Conservation (phyloP, 305 asterid species). For the Solanum hybrid region DNA sequence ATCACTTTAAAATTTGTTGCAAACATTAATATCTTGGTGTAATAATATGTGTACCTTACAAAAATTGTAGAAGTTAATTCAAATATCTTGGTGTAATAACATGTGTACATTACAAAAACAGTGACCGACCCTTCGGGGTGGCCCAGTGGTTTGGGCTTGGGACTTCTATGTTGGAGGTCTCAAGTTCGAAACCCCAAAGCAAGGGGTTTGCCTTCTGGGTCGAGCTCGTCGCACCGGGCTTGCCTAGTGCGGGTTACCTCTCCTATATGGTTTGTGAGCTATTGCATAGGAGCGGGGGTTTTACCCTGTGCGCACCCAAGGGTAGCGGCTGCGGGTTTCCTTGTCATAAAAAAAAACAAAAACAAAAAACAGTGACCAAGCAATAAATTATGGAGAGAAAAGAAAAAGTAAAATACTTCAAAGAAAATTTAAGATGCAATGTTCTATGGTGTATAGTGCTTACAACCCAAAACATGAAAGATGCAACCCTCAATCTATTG, state of each 20-base stretch:
- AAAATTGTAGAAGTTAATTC: background rate
- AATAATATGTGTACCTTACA: background rate
- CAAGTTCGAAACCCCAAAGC: too few species aligned
- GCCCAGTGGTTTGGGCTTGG: too few species aligned
- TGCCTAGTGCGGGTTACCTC: too few species aligned
- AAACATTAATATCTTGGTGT: background rate
- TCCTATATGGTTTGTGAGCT: too few species aligned
- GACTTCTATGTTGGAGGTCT: too few species aligned
- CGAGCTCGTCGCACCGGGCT: too few species aligned
- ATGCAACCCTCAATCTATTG: background rate
- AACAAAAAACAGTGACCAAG: background rate
- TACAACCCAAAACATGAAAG: background rate
- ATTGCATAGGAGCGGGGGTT: too few species aligned
- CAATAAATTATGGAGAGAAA: background rate
- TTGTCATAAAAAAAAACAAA: too few species aligned
- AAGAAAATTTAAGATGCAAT: background rate
- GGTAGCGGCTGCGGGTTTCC: too few species aligned
- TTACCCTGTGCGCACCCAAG: too few species aligned
- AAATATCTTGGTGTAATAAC: background rate
- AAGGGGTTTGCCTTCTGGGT: too few species aligned
- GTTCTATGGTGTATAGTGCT: background rate
- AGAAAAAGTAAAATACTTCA: background rate
- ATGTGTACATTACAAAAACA: background rate
- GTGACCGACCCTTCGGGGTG: too few species aligned
- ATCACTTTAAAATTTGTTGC: background rate